A percentile compares a stretch with the other conserved stretches of the same genome.
Conservation (phyloP, 495 filamentous ascomycete genomes). For the Penicillium crystallinum region DNA sequence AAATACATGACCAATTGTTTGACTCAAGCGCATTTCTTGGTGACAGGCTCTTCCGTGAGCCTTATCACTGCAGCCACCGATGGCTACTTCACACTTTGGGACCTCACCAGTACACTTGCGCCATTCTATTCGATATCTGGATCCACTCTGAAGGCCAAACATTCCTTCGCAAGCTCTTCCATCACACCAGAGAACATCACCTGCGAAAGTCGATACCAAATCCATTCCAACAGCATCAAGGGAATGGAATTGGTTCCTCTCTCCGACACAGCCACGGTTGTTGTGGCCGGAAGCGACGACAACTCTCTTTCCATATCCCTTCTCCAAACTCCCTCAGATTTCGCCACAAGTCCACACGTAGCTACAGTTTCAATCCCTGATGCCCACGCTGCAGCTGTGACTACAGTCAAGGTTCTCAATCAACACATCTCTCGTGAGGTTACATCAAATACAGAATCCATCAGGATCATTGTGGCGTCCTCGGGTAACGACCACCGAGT, state of each 20-base stretch:
- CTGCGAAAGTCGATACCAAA: slow-evolving; percentile 35
- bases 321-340: slow-evolving; percentile 19
- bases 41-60: slow-evolving; percentile 20
- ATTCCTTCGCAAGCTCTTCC: slow-evolving; percentile 8
- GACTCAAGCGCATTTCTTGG: slow-evolving; percentile 58
- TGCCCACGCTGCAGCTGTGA: slow-evolving; percentile 79
- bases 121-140: slow-evolving; percentile 27
- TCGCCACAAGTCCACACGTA: slow-evolving; percentile 10
- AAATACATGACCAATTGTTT: slow-evolving; percentile 76
- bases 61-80: slow-evolving; percentile 60
- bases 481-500: slow-evolving; percentile 78
- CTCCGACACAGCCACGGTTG: slow-evolving; percentile 35
- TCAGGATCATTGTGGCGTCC: slow-evolving; percentile 44
- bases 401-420: slow-evolving; percentile 52
- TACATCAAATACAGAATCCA: slow-evolving; percentile 1
- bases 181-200: slow-evolving; percentile 22
- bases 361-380: slow-evolving; percentile 55
- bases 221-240: slow-evolving; percentile 78
- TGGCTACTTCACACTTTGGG: slow-evolving; percentile 54
- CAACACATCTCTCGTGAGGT: neutral
- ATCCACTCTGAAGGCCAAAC: slow-evolving; percentile 17
- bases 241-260: slow-evolving; percentile 34
- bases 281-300: slow-evolving; percentile 81
- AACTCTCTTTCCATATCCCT: slow-evolving; percentile 63
- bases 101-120: slow-evolving; percentile 31